These are phyloP conservation scores for Aspergillus tamarii DNA, from an alignment of 2,329 filamentous ascomycete genomes.

Conservation along the genomic window DNA sequence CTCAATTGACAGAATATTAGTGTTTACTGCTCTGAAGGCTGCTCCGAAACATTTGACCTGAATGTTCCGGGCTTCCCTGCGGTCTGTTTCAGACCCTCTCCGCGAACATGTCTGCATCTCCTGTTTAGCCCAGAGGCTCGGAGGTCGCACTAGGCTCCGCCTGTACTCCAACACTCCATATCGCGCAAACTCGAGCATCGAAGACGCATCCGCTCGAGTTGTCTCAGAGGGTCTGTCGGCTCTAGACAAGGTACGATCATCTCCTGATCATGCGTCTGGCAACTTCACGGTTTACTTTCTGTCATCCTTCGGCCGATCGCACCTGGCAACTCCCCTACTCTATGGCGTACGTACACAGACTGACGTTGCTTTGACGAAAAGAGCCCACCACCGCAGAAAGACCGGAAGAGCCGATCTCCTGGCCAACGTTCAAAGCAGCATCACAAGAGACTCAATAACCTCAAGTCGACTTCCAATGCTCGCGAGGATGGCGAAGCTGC, in stretches of 20 bases:
- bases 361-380: background rate
- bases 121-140: constrained; percentile 33
- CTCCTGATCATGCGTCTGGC: background rate
- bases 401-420: background rate
- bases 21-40: background rate
- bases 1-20: constrained; percentile 4
- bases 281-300: background rate
- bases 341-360: background rate
- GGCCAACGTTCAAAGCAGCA: background rate
- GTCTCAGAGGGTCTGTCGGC: constrained; percentile 6
- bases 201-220: background rate
- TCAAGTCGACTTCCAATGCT: background rate
- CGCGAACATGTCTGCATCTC: constrained; percentile 41
- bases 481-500: background rate
- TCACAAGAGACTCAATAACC: background rate
- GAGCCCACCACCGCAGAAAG: background rate
- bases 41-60: constrained; percentile 19
- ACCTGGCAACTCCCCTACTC: background rate
- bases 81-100: constrained; percentile 40
- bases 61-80: constrained; percentile 43
- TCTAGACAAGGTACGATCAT: constrained; percentile 11
- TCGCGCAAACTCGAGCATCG: constrained; percentile 13
- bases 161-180: constrained; percentile 30
- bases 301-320: background rate
- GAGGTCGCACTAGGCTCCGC: constrained; percentile 27